Percentiles rank a stretch among this genome's conserved stretches.
phyloP scores from a whole-genome alignment of 2,329 filamentous ascomycete genomes.

The Lachnellula subtilissima region DNA sequence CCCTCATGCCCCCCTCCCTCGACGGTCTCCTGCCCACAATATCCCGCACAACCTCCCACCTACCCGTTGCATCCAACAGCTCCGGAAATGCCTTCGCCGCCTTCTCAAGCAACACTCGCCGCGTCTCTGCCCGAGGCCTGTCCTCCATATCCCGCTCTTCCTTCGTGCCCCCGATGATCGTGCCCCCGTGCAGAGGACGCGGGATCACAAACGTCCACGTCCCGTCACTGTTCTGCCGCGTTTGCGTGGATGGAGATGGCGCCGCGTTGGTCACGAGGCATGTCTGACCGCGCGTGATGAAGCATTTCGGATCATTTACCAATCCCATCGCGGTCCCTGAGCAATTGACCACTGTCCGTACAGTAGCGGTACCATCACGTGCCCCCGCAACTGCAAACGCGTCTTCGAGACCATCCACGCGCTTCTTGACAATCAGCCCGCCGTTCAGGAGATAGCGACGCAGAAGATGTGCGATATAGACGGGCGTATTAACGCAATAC shows the following conservation, averaged over 20 bases:
- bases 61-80: slow-evolving; percentile 30
- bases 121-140: slow-evolving; percentile 42
- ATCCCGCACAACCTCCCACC: slow-evolving; percentile 41
- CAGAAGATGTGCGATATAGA: slow-evolving; percentile 39
- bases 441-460: slow-evolving; percentile 37
- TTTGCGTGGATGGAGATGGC: slow-evolving; percentile 43
- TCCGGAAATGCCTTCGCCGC: slow-evolving; percentile 39
- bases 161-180: slow-evolving; percentile 63
- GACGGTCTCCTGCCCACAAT: slow-evolving; percentile 42
- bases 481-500: slow-evolving; percentile 39
- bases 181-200: slow-evolving; percentile 56
- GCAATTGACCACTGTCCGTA: slow-evolving; percentile 40
- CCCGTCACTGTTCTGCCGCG: slow-evolving; percentile 58
- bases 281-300: slow-evolving; percentile 44
- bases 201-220: slow-evolving; percentile 60
- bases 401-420: slow-evolving; percentile 29
- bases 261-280: slow-evolving; percentile 42
- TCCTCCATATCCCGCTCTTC: slow-evolving; percentile 53
- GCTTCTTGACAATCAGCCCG: slow-evolving; percentile 26
- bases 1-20: slow-evolving; percentile 35
- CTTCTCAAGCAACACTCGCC: slow-evolving; percentile 42
- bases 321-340: slow-evolving; percentile 37
- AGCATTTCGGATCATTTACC: slow-evolving; percentile 38
- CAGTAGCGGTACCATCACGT: slow-evolving; percentile 19
- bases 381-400: slow-evolving; percentile 33